Base-by-base conservation (phyloP, 306 rosid species). In the Acacia crassicarpa region DNA sequence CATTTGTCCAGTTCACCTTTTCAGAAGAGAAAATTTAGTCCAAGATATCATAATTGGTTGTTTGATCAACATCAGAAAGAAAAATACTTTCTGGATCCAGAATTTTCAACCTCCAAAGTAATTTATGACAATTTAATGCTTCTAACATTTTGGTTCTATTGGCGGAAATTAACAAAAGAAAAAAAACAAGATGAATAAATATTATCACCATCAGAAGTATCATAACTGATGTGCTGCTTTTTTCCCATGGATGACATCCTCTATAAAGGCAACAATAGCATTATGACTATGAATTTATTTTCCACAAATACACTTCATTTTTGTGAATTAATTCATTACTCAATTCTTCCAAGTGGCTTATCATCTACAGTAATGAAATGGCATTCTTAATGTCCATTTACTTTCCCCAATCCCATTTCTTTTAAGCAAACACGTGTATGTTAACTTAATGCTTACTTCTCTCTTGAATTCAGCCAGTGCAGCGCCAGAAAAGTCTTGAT, bases 401-500 rank as follows among this genome's bases (percentile, higher is more conserved):
- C 13, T 72, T 72, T 48, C 9, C 16, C 17, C 33, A 41, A 20
- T 41, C 44, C 32, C 16, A 43, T 6, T 33, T 16, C 14, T 16
- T 35, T 33, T 7, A 70, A 43, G 16, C n/a, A 70, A 41, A 41
- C 5, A 44, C 22, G 16, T 22, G 23, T 2, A 38, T 8, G 23
- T 68, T 23, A 82, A 67, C 54, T 79, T 33, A 74, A 22, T 82
- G 84, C 97, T 95, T 92, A 96, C 99, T 92, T 96, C 99, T 87
- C 97, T 90, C 91, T 88, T 96, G 91, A 96, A 96, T 89, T 96
- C 99, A n/a, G 94, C 96, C 89, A 96, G 91, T 86, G 98, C 98
- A 87, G 97, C 94, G 32, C 99, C 99, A 49, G 97, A 93, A 82
- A 96, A 96, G 83, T 96, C 99, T 90, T 96, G 99, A 88, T 96